Base-by-base conservation (phyloP, 345 rosid species). In the Turritis glabra region DNA sequence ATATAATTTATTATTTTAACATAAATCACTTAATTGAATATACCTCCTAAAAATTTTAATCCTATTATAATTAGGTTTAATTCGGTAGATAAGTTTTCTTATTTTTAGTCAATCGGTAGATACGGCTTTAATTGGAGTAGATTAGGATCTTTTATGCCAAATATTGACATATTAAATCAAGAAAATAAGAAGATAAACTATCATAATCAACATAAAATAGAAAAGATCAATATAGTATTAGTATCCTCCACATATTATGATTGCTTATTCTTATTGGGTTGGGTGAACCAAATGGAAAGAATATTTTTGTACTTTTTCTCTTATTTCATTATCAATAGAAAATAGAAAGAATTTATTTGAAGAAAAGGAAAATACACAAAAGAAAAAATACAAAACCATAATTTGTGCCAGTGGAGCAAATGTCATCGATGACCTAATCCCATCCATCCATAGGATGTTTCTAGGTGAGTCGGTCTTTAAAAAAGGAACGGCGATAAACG, bases 341-440 rank as follows among this genome's bases (percentile, higher is more conserved):
- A 57, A 59, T 10, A 73, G n/a, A 57, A 69, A 58, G 17, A 30
- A 25, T 44, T 55, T 9, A 0, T 21, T 13, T 7, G 30, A 54
- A 7, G 8, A 40, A 51, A 51, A 38, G 5, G 9, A 33, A 14
- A 50, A 60, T 23, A 43, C 6, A 29, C 29, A 30, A 55, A 27
- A 7, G 7, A 35, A 27, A 1, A 19, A 8, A 5, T 5, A 67
- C 9, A 53, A 53, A 14, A 2, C 30, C 15, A 17, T 11, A 14
- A 40, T 68, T 17, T 67, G 10, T 12, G 61, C 29, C 7, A 72
- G 35, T 37, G 55, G 33, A 41, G 33, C 55, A 73, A n/a, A 59
- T 5, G 77, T 54, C 48, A 73, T 18, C 0, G 30, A 52, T 72
- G 76, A 72, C 55, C 70, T 72, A 72, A 72, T 72, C 54, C 54